phyloP scores from a whole-genome alignment of 352 stramenopile genomes.

The Nothophytophthora sp. region DNA sequence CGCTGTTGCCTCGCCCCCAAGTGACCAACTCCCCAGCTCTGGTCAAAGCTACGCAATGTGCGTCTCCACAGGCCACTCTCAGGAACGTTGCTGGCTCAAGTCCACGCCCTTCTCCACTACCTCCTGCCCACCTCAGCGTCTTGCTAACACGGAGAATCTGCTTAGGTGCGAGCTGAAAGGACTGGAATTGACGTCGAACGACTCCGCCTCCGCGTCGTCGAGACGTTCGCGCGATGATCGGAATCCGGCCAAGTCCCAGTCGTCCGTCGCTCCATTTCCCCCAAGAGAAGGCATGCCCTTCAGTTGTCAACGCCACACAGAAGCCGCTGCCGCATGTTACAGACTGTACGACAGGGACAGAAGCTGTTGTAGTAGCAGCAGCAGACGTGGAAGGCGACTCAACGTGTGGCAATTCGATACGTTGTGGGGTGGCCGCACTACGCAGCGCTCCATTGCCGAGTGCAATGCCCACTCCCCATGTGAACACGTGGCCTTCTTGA shows the following conservation, averaged over 20 bases:
- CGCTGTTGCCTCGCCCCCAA: slow-evolving; percentile 79
- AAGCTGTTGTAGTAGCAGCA: not conserved
- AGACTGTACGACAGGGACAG: slow-evolving; percentile 9
- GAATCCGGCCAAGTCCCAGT: slow-evolving; percentile 68
- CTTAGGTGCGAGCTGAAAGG: slow-evolving; percentile 50
- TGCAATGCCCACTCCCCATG: slow-evolving; percentile 71
- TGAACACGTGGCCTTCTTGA: slow-evolving; percentile 59
- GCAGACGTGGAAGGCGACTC: not conserved
- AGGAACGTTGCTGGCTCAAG: slow-evolving; percentile 17
- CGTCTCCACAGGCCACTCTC: slow-evolving; percentile 71
- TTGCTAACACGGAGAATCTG: slow-evolving; percentile 7
- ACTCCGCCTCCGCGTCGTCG: slow-evolving; percentile 28
- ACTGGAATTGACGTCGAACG: slow-evolving; percentile 57
- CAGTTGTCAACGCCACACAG: slow-evolving; percentile 54
- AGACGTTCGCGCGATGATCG: slow-evolving; percentile 42
- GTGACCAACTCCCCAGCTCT: slow-evolving; percentile 54
- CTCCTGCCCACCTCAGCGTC: not conserved
- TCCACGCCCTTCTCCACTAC: not conserved
- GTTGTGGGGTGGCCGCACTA: slow-evolving; percentile 39
- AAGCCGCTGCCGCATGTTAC: slow-evolving; percentile 82
- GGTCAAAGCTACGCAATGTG: slow-evolving; percentile 76
- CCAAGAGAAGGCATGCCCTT: slow-evolving; percentile 78
- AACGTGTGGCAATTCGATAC: slow-evolving; percentile 22
- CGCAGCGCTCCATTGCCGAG: slow-evolving; percentile 42
- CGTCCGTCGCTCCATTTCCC: slow-evolving; percentile 74